phyloP scores from a whole-genome alignment of 2,329 filamentous ascomycete species.

The Amauroascus verrucosus region DNA sequence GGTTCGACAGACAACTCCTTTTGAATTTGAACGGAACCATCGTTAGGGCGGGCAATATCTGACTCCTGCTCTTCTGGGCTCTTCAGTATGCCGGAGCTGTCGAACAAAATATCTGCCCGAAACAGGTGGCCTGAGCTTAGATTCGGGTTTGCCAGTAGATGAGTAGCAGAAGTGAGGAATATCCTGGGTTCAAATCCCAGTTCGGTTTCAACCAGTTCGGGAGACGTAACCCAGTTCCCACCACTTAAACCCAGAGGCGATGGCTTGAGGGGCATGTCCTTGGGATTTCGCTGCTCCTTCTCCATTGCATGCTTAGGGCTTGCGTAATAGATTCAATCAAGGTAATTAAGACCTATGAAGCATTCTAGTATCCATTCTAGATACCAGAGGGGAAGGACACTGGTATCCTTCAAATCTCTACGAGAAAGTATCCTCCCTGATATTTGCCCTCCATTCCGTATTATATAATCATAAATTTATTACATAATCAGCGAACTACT shows the following conservation, averaged over 20 bases:
- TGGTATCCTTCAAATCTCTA: too few relatives aligned
- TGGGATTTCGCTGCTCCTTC: background rate
- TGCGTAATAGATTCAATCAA: too few relatives aligned
- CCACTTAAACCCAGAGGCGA: conserved; percentile 19
- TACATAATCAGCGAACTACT: too few relatives aligned
- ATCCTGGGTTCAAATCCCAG: conserved; percentile 23
- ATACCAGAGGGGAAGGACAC: too few relatives aligned
- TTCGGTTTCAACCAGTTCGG: conserved; percentile 21
- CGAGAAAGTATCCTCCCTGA: too few relatives aligned
- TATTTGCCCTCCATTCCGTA: too few relatives aligned
- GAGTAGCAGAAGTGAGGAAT: conserved; percentile 43
- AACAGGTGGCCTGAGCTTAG: conserved; percentile 50
- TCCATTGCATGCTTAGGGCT: background rate
- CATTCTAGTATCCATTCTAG: too few relatives aligned
- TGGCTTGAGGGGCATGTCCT: conserved; percentile 20
- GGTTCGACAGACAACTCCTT: conserved; percentile 13
- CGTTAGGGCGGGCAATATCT: conserved; percentile 12
- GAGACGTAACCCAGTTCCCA: conserved; percentile 28
- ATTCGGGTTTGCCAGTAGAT: conserved; percentile 45
- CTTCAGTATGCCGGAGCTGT: conserved; percentile 36
- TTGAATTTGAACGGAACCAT: background rate
- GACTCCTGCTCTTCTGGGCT: conserved; percentile 27
- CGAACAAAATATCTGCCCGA: conserved; percentile 51
- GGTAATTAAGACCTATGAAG: too few relatives aligned
- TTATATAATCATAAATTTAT: too few relatives aligned